These are phyloP conservation scores for Excoecaria cochinchinensis DNA, from an alignment of 345 rosid species.

Conservation along the genomic window DNA sequence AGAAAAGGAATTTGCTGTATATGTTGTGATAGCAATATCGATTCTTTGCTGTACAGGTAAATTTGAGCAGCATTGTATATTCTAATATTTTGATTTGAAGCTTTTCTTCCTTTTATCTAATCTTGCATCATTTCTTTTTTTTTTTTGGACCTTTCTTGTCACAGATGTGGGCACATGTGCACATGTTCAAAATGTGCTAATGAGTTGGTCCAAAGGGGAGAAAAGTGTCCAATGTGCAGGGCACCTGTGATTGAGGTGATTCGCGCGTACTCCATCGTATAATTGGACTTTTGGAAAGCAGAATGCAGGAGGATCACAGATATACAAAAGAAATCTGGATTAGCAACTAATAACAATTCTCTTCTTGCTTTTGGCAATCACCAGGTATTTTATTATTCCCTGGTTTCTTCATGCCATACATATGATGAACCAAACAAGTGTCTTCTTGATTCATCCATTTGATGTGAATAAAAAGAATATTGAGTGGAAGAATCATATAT, in stretches of 20 bases:
- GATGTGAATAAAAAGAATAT: slow-evolving; percentile 25
- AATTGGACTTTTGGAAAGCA: slow-evolving; percentile 13
- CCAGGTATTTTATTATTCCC: slow-evolving; percentile 24
- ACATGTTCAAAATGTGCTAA: slow-evolving; percentile 80
- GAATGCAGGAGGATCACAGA: neutral
- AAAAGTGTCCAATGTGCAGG: slow-evolving; percentile 91
- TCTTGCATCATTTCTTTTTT: neutral
- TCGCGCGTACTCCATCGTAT: slow-evolving; percentile 74
- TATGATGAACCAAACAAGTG: slow-evolving; percentile 12
- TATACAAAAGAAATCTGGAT: slow-evolving; percentile 11
- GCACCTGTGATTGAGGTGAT: slow-evolving; percentile 89
- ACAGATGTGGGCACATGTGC: slow-evolving; percentile 99
- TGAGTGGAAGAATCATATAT: slow-evolving; percentile 14
- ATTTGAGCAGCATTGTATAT: neutral
- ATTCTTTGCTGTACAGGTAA: slow-evolving; percentile 85
- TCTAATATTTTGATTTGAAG: neutral
- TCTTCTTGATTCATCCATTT: slow-evolving; percentile 17
- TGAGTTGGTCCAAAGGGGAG: slow-evolving; percentile 64
- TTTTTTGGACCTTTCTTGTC: slow-evolving; percentile 1
- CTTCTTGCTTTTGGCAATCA: slow-evolving; percentile 18
- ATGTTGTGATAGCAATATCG: slow-evolving; percentile 65
- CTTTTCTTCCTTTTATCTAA: slow-evolving; percentile 5
- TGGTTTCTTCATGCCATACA: slow-evolving; percentile 11
- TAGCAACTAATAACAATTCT: slow-evolving; percentile 14
- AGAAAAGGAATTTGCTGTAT: slow-evolving; percentile 83